Base-by-base conservation (phyloP, 768 basidiomycete species). In the Lactarius pseudohatsudake region DNA sequence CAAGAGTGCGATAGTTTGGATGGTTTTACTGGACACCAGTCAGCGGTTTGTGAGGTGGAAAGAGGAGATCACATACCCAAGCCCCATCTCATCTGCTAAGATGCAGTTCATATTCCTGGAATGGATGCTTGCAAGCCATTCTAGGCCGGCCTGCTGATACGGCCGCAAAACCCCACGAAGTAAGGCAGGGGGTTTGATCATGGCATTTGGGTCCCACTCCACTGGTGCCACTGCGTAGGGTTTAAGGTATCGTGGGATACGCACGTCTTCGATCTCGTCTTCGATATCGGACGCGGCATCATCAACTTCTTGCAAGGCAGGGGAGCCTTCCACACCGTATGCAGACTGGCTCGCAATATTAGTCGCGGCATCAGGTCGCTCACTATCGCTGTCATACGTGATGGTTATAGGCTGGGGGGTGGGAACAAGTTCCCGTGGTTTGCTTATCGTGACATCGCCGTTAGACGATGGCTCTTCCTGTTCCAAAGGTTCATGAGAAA, bases 1-100 rank as follows among this genome's bases (percentile, higher is more conserved):
- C 4, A 99, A 79, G 43, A 98, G 82, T 1, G 96, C 84, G 58
- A 99, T 98, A 1, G 96, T 96, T 77, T 99, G 97, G 38, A 99
- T 92, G 0, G 97, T 98, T 81, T 93, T 93, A 59, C 94, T 98
- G 72, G 18, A 71, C 3, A 13, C 50, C 4, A 16, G 41, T 67
- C 45, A 57, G 6, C 69, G 62, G 65, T 69, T 53, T 54, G 63
- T 30, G 47, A 4, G 4, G 32, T 11, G 30, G 64, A 16, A 59
- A 61, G 1, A 47, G 30, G 10, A 68, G 32, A 22, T 40, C 30
- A 82, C 89, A 50, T 72, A 96, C 93, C 94, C 94, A 8, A 96
- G 77, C 54, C 94, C 95, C 94, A 97, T 96, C 76, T 96, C 94
- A 73, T 96, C 95, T 1, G 94, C 93, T 50, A 94, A 78, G 58